A percentile compares a stretch with the other conserved stretches of the same genome.
These are phyloP conservation scores for Candida cerambycidarum DNA, from an alignment of 805 yeast species.

Conservation along the genomic window DNA sequence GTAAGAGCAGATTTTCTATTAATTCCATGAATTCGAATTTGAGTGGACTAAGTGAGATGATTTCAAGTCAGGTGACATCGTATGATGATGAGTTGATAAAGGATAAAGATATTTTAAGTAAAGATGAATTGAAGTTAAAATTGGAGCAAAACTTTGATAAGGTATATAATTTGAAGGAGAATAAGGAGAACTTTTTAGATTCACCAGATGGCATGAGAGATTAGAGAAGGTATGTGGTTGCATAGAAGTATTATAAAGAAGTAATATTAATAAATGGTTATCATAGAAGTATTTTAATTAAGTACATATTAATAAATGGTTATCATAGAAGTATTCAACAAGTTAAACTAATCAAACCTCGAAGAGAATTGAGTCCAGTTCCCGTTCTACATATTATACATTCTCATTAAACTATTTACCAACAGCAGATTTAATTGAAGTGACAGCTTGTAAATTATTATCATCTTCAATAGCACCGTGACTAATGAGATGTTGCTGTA, in stretches of 20 bases:
- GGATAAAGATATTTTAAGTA: constrained; percentile 19
- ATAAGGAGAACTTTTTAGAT: neutral
- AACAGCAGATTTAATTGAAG: constrained; percentile 29
- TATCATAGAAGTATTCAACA: no score
- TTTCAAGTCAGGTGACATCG: constrained; percentile 44
- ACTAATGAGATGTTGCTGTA: constrained; percentile 1
- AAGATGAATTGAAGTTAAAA: constrained; percentile 32
- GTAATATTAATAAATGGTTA: no score
- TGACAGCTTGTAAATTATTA: constrained; percentile 24
- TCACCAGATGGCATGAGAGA: neutral
- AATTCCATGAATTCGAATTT: constrained; percentile 49
- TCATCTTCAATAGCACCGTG: constrained; percentile 23
- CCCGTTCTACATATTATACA: constrained; percentile 2
- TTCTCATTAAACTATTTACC: constrained; percentile 19
- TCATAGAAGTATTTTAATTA: no score
- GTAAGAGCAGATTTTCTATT: constrained; percentile 48
- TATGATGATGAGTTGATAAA: constrained; percentile 15
- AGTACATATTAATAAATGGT: no score
- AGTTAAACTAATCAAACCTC: no score
- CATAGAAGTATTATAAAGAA: no score
- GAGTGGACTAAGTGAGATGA: constrained; percentile 48
- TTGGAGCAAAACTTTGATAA: constrained; percentile 41
- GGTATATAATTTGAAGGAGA: constrained; percentile 30
- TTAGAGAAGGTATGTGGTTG: no score
- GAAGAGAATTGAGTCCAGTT: no score